Evolutionary conservation across 805 yeast genomes (phyloP).

Genomic region (Suhomyces sp.): DNA sequence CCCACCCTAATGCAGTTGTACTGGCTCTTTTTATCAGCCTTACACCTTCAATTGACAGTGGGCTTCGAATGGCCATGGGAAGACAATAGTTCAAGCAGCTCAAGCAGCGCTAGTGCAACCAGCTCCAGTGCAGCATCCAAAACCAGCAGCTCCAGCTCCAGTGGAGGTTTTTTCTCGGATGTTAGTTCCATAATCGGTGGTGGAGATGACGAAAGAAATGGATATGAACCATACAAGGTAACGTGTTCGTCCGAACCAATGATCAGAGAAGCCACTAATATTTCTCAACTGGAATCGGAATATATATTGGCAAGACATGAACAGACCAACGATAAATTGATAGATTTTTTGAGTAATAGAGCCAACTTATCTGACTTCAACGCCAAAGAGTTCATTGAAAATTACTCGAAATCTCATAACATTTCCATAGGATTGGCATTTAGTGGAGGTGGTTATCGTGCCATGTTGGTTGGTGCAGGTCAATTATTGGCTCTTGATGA

Average conservation of each 20-base stretch:
- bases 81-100: constrained; percentile 2
- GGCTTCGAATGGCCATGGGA: constrained; percentile 25
- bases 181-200: background rate
- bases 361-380: constrained; percentile 34
- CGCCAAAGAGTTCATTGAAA: constrained; percentile 25
- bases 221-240: constrained; percentile 30
- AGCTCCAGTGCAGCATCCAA: constrained; percentile 4
- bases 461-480: constrained; percentile 25
- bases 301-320: constrained; percentile 25
- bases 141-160: constrained; percentile 6
- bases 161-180: background rate
- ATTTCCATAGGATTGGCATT: constrained; percentile 31
- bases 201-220: constrained; percentile 9
- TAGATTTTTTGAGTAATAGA: constrained; percentile 23
- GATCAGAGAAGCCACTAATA: constrained; percentile 25
- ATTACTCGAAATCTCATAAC: constrained; percentile 19
- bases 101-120: background rate
- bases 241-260: constrained; percentile 27
- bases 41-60: background rate
- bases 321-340: constrained; percentile 27
- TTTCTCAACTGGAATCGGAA: constrained; percentile 23
- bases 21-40: background rate
- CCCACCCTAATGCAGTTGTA: background rate
- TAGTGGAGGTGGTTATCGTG: constrained; percentile 37
- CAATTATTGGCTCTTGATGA: constrained; percentile 11